Evolutionary conservation across 2,329 filamentous ascomycete genomes (phyloP).

Genomic region (Apiospora kogelbergensis): DNA sequence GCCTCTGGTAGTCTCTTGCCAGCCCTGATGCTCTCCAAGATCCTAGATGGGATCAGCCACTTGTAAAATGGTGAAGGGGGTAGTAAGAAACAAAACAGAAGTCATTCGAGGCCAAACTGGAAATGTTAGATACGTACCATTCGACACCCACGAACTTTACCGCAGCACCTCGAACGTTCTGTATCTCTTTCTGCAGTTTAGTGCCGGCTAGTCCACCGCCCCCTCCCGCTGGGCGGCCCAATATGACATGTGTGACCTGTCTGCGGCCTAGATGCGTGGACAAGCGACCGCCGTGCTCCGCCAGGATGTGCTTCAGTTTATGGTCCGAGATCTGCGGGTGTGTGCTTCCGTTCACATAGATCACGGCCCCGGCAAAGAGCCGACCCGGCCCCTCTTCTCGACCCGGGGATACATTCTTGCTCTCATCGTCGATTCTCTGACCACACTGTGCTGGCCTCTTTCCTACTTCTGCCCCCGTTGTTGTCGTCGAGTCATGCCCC

Average conservation of each 20-base stretch:
- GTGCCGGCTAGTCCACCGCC: conserved; percentile 68
- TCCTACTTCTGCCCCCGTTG: conserved; percentile 10
- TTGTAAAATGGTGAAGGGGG: background rate
- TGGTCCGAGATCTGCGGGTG: conserved; percentile 81
- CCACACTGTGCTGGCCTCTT: conserved; percentile 24
- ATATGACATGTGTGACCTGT: conserved; percentile 81
- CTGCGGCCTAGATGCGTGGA: conserved; percentile 70
- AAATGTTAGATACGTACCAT: conserved; percentile 54
- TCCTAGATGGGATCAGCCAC: conserved; percentile 47
- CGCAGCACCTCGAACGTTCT: conserved; percentile 62
- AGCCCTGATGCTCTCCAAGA: conserved; percentile 78
- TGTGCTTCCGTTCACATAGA: conserved; percentile 89
- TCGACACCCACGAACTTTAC: conserved; percentile 80
- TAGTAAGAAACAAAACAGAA: conserved; percentile 7
- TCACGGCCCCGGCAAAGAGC: conserved; percentile 69
- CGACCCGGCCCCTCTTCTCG: conserved; percentile 34
- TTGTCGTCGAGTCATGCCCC: background rate
- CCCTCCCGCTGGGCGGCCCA: conserved; percentile 58
- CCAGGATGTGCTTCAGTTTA: conserved; percentile 76
- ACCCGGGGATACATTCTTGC: conserved; percentile 34
- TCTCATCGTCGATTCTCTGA: conserved; percentile 13
- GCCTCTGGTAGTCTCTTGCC: conserved; percentile 75
- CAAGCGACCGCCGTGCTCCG: conserved; percentile 69
- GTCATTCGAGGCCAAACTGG: conserved; percentile 17
- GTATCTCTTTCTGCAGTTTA: conserved; percentile 82